Base-by-base conservation (phyloP, 192 early-diverging fungal genomes). In the Gigaspora rosea region DNA sequence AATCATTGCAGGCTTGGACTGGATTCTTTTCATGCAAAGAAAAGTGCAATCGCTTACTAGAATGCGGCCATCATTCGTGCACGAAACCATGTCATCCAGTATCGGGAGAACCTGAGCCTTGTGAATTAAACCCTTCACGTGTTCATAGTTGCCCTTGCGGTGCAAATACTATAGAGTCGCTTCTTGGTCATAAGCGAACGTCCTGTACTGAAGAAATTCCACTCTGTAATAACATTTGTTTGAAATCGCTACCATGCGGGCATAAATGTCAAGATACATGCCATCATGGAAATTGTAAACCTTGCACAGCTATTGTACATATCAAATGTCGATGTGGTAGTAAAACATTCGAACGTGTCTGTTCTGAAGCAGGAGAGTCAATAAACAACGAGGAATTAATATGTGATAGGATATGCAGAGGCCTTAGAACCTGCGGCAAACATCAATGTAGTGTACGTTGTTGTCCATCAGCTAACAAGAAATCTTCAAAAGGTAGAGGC, bases 381-480 rank as follows among this genome's bases (percentile, higher is more conserved):
- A 27, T 27, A 27, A 27, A 27, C 27, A 27, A 27, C 20, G 84
- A 83, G 33, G 84, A 87, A 58, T 78, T 78, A 20, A 76, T 72
- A 9, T 94, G 93, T 80, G 84, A 90, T 36, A 86, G 86, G 22
- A 76, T 90, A 65, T 94, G 93, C 80, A 78, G 86, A 20, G 80
- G 80, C 1, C 82, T 86, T 57, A 86, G 90, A 50, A 85, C 79
- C 11, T 94, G 94, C 83, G 88, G 91, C n/a, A 89, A 87, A 35
- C 94, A 95, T 79, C 82, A 86, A 67, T 95, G 94, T 79, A 78
- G 76, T 2, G 83, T 71, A 57, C 78, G 79, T 16, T 94, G 94
- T 79, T 95, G 94, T 78, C 86, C 92, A 18, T 83, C 81, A 2
- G 74, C 68, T 0, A 82, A 82, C 52, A 56, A 81, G 83, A 47